Conservation (phyloP, 2,329 filamentous ascomycete genomes). For the Colletotrichum nymphaeae region DNA sequence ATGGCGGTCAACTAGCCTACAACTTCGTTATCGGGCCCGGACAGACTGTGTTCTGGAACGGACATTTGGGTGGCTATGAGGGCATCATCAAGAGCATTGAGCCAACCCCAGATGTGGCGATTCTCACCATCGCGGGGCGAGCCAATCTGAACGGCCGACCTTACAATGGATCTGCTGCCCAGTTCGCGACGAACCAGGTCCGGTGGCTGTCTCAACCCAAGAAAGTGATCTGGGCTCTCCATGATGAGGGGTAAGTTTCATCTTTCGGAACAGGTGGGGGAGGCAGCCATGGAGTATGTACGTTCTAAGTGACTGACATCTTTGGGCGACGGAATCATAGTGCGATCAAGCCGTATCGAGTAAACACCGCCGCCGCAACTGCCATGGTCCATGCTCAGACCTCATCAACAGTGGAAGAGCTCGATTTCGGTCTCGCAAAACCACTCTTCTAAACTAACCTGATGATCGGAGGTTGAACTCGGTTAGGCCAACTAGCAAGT, state of each 20-base stretch:
- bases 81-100: constrained; percentile 4
- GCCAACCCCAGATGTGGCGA: neutral
- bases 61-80: constrained; percentile 9
- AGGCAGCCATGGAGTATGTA: no score
- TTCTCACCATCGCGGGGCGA: constrained; percentile 8
- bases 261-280: no score
- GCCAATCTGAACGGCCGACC: constrained; percentile 17
- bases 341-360: no score
- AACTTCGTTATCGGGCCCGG: neutral
- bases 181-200: constrained; percentile 4
- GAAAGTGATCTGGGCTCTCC: constrained; percentile 7
- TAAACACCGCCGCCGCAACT: no score
- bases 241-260: constrained; percentile 6
- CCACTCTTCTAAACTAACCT: no score
- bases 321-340: no score
- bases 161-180: constrained; percentile 11
- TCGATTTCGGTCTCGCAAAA: no score
- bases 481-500: no score
- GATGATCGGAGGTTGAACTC: no score
- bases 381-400: no score
- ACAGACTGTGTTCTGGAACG: neutral
- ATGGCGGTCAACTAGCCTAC: neutral
- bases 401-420: no score
- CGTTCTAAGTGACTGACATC: no score
- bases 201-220: constrained; percentile 10